Evolutionary conservation across 257 asterid genomes (phyloP).

Genomic region (Coffea canephora): DNA sequence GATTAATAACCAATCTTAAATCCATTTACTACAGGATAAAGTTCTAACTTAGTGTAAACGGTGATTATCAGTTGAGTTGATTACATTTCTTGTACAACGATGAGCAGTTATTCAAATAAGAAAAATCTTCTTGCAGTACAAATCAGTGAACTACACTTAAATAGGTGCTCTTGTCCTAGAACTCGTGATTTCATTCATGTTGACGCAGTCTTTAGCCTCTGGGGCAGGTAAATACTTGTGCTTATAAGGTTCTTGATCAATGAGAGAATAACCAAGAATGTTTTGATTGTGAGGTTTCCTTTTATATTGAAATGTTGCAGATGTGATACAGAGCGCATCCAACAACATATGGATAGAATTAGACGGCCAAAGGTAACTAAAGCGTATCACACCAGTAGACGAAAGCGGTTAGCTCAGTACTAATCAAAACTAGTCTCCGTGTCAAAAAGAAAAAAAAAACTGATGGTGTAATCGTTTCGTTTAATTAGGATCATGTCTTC

Average conservation of each 20-base stretch:
- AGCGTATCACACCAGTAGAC: no score
- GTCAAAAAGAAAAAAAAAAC: background rate
- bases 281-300: background rate
- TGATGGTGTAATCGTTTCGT: background rate
- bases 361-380: conserved; percentile 68
- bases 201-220: conserved; percentile 61
- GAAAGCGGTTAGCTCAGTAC: background rate
- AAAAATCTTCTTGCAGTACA: no score
- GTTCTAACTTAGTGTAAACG: no score
- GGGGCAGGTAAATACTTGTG: conserved; percentile 46
- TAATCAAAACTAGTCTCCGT: background rate
- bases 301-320: conserved; percentile 28
- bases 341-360: conserved; percentile 80
- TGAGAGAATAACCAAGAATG: background rate
- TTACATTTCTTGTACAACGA: no score
- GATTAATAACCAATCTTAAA: no score
- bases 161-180: conserved; percentile 54
- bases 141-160: no score
- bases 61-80: no score
- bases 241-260: background rate
- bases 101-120: no score
- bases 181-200: conserved; percentile 93
- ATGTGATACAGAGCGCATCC: conserved; percentile 65
- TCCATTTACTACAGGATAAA: no score
- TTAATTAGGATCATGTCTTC: background rate